Evolutionary conservation across 2,329 filamentous ascomycete species (phyloP), one percentile per base, ranked within the genome.

Genomic region (Colletotrichum costaricense): DNA sequence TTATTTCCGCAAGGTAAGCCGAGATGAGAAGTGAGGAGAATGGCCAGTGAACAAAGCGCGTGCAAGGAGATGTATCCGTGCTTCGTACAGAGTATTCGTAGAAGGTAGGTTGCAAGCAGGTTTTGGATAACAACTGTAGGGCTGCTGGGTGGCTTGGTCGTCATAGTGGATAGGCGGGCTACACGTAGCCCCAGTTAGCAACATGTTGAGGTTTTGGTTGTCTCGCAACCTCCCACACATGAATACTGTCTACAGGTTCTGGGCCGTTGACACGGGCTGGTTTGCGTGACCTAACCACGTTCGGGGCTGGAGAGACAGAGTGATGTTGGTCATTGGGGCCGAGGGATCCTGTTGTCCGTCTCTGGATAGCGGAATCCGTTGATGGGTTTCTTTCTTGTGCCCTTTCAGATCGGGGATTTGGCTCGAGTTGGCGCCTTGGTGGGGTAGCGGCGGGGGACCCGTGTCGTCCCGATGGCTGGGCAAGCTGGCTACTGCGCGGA

Each of bases 121-220:
- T 64, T 69, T 72, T 59, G 22, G 28, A 28, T 52, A 33, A 11
- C 22, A 5, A 16, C 24, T 54, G 46, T 72, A 72, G 69, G 38
- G 69, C 69, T 69, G 66, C 58, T 16, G 33, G 38, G 52, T 22
- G 52, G 52, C 55, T 38, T 60, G n/a, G 46, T 73, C 66, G 70
- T 69, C 70, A 69, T 69, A 56, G 70, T 73, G 66, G 59, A 54
- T 64, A 35, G n/a, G 60, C 58, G 59, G 54, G 42, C 42, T 56
- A 54, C 33, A 60, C 67, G 42, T 64, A 55, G 70, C 59, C 69
- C 59, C 69, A 72, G 58, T 64, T 57, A 52, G 63, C 55, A 38
- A 7, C 30, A 38, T 26, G 12, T 55, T 24, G 28, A 26, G 62
- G 46, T 33, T 4, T 16, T 49, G 52, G 11, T 22, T 58, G 35